phyloP scores from a whole-genome alignment of 148 eudicot species.

The Dysphania ambrosioides region DNA sequence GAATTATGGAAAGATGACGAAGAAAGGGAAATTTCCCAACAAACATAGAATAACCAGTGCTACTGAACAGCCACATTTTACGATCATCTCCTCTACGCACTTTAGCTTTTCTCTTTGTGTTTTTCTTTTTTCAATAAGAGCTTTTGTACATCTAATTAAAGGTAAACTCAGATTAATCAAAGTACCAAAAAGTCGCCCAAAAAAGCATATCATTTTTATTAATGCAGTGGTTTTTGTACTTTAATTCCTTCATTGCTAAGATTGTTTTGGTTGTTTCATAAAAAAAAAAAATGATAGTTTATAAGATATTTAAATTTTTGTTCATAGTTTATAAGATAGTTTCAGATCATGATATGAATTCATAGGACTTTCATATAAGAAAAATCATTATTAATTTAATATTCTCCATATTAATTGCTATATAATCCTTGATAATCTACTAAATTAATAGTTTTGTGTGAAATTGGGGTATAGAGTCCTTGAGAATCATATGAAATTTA shows the following conservation, averaged over 20 bases:
- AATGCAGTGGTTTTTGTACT: slow-evolving; percentile 4
- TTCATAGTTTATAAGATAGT: too few relatives aligned
- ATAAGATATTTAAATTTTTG: too few relatives aligned
- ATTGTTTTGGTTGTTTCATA: neutral
- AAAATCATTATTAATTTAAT: too few relatives aligned
- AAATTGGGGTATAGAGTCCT: too few relatives aligned
- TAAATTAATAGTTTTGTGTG: too few relatives aligned
- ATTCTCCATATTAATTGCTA: too few relatives aligned
- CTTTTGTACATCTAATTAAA: neutral
- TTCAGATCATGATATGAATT: too few relatives aligned
- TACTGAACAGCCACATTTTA: neutral
- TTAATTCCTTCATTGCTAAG: slow-evolving; percentile 26
- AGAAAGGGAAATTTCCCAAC: slow-evolving; percentile 9
- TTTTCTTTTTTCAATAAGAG: neutral
- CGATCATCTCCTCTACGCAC: neutral
- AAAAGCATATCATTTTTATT: slow-evolving; percentile 2
- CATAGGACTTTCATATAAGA: too few relatives aligned
- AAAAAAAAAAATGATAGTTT: too few relatives aligned
- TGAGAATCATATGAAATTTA: too few relatives aligned
- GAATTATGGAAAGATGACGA: slow-evolving; percentile 18
- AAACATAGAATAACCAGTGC: neutral
- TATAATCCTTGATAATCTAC: too few relatives aligned
- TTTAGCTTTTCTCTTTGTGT: neutral
- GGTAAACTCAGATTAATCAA: neutral
- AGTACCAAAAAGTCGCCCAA: neutral